Conservation (phyloP, 1,139 yeast genomes). For the Saccharomyces hybrid region DNA sequence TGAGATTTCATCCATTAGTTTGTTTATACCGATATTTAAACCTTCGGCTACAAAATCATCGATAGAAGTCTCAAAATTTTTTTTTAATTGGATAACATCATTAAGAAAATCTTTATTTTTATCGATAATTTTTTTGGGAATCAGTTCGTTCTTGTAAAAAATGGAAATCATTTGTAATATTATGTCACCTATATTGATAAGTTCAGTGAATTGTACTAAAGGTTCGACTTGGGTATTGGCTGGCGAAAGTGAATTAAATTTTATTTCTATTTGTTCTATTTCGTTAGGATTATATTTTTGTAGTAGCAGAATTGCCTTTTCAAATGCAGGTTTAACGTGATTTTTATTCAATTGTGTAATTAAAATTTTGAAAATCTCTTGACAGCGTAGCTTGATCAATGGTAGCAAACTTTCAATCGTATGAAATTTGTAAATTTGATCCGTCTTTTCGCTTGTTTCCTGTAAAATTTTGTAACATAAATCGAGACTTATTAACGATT, state of each 20-base stretch:
- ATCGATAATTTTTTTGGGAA: slow-evolving; percentile 52
- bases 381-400: slow-evolving; percentile 38
- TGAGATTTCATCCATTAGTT: slow-evolving; percentile 69
- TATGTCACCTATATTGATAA: slow-evolving; percentile 86
- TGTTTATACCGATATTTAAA: slow-evolving; percentile 80
- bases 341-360: slow-evolving; percentile 57
- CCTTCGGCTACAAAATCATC: slow-evolving; percentile 93
- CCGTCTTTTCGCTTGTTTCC: slow-evolving; percentile 38
- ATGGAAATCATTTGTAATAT: slow-evolving; percentile 90
- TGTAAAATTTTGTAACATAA: slow-evolving; percentile 39
- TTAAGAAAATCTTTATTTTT: slow-evolving; percentile 70
- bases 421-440: slow-evolving; percentile 31
- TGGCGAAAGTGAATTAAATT: slow-evolving; percentile 13
- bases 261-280: slow-evolving; percentile 28
- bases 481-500: slow-evolving; percentile 40
- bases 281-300: slow-evolving; percentile 64
- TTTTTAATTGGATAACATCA: slow-evolving; percentile 73
- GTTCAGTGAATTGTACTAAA: slow-evolving; percentile 74
- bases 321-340: slow-evolving; percentile 77
- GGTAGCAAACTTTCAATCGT: slow-evolving; percentile 18
- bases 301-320: slow-evolving; percentile 64
- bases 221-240: slow-evolving; percentile 51
- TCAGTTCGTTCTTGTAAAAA: slow-evolving; percentile 80
- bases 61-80: slow-evolving; percentile 67
- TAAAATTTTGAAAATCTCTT: slow-evolving; percentile 54